Base-by-base conservation (phyloP, 2,329 filamentous ascomycete genomes). In the Zopfia rhizophila region DNA sequence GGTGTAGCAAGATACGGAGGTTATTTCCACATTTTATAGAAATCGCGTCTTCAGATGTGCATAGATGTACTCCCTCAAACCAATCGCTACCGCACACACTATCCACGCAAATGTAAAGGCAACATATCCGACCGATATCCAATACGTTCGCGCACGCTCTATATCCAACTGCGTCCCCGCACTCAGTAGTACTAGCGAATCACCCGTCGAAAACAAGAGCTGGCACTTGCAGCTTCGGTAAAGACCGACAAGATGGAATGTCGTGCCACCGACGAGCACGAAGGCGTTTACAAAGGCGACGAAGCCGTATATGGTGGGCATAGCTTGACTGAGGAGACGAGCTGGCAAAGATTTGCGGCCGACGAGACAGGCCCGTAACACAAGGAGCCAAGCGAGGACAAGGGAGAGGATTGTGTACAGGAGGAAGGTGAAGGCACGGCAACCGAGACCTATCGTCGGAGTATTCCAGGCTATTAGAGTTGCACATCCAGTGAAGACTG, bases 371-470 rank as follows among this genome's bases (percentile, higher is more conserved):
- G 5, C 16, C 14, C 3, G 30, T 18, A 5, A 13, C n/a, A n/a
- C n/a, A n/a, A n/a, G n/a, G 11, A 4, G 29, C 19, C 12, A n/a
- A 3, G 38, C 38, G 7, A 42, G 13, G 5, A 42, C 17, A 7
- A 42, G 19, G 3, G 38, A 17, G 6, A 42, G 27, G 5, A 42
- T 5, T 5, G 24, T 24, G n/a, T 42, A 42, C 3, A 42, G 28
- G 3, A 42, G 18, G 38, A 42, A 42, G 4, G 24, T 42, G 27
- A 42, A 42, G 4, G 38, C 12, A 11, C 38, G 38, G 19, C 38
- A 42, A 13, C 38, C 38, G 3, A 42, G 11, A 16, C 38, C 38
- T 18, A 35, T 24, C 14, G 38, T 42, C 3, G 38, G 38, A 4
- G 38, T 42, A n/a, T 17, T 32, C 7, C 25, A 42, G 6, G 38